These are phyloP conservation scores for Aphanoascus verrucosus DNA, from an alignment of 2,329 filamentous ascomycete species.

Conservation along the genomic window DNA sequence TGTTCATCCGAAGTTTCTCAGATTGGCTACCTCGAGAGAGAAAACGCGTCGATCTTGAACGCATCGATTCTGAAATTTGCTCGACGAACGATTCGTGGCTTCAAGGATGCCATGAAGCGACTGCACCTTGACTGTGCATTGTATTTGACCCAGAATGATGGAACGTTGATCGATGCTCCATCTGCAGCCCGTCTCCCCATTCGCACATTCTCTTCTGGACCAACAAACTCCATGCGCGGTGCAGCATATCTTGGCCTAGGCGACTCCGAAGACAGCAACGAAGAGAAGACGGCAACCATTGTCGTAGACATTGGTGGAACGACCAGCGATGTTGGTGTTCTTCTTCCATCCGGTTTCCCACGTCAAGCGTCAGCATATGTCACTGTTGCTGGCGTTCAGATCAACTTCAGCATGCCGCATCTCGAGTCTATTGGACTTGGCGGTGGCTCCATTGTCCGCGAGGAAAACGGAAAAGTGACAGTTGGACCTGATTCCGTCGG, in stretches of 20 bases:
- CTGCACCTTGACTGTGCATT: constrained; percentile 38
- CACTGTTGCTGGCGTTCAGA: constrained; percentile 48
- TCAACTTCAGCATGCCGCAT: constrained; percentile 50
- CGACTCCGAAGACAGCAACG: not conserved
- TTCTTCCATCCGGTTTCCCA: constrained; percentile 50
- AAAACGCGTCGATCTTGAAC: constrained; percentile 44
- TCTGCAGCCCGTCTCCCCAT: constrained; percentile 41
- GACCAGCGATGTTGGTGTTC: constrained; percentile 49
- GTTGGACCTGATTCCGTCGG: constrained; percentile 51
- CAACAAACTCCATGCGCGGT: constrained; percentile 45
- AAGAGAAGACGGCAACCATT: constrained; percentile 24
- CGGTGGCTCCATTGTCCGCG: constrained; percentile 41
- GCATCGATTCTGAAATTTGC: constrained; percentile 41
- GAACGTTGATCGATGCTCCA: constrained; percentile 39
- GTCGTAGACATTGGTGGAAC: constrained; percentile 53
- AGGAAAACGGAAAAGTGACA: constrained; percentile 25
- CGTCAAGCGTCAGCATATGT: constrained; percentile 50
- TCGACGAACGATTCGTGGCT: constrained; percentile 36
- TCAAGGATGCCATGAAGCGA: constrained; percentile 38
- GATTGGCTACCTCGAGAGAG: constrained; percentile 40
- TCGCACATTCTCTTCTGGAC: constrained; percentile 42
- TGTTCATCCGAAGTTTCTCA: constrained; percentile 44
- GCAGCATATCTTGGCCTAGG: constrained; percentile 31
- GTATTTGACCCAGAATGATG: constrained; percentile 45
- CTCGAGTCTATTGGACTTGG: constrained; percentile 48